phyloP scores from a whole-genome alignment of 2,329 filamentous ascomycete genomes.

The Cladosporium sp. region DNA sequence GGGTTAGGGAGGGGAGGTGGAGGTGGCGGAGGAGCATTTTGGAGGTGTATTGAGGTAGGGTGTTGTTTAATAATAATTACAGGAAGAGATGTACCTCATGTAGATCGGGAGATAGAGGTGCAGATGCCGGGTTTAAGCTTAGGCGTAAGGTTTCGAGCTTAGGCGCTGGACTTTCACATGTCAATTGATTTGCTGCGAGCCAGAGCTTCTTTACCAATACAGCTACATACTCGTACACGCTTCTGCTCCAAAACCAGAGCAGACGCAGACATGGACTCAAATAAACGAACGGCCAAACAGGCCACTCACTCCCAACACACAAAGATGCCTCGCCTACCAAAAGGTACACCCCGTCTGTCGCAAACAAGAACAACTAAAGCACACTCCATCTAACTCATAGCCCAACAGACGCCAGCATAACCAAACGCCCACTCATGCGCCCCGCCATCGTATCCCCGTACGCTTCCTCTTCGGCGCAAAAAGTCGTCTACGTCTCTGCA shows the following conservation, averaged over 20 bases:
- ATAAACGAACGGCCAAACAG: background rate
- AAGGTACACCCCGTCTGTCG: conserved; percentile 21
- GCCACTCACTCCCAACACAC: conserved; percentile 7
- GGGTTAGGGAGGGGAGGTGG: conserved; percentile 56
- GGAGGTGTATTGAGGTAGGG: background rate
- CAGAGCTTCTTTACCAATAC: background rate
- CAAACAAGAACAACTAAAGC: background rate
- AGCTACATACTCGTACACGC: background rate
- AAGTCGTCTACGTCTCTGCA: conserved; percentile 67
- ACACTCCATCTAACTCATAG: background rate
- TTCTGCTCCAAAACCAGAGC: background rate
- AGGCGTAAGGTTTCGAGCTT: conserved; percentile 10
- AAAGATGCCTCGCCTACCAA: conserved; percentile 30
- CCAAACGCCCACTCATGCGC: conserved; percentile 62
- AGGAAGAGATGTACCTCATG: background rate
- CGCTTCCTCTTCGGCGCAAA: conserved; percentile 50
- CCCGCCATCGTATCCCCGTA: conserved; percentile 58
- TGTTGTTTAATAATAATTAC: background rate
- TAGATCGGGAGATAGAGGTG: background rate
- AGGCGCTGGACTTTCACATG: conserved; percentile 20
- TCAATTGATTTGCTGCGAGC: conserved; percentile 1
- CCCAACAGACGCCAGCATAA: conserved; percentile 48
- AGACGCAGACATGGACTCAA: background rate
- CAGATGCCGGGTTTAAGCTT: conserved; percentile 12
- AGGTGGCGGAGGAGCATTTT: conserved; percentile 62